Evolutionary conservation across 495 filamentous ascomycete genomes (phyloP), one percentile per base, ranked within the genome.

Genomic region (Neurospora sp.): DNA sequence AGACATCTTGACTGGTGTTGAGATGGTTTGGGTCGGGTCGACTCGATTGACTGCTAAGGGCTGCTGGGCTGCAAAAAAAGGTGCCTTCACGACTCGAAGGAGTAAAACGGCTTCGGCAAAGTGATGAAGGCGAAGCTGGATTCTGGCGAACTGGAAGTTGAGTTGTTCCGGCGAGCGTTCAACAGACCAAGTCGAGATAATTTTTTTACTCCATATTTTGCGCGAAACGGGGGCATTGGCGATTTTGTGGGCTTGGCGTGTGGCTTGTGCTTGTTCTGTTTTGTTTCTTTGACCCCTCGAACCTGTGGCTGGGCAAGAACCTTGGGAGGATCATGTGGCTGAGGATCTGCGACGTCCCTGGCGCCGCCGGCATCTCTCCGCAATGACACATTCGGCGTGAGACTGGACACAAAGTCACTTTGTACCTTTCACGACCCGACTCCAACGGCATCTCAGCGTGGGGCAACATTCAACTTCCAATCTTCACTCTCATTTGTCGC

Each of bases 51-150:
- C 68, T 73, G 71, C 46, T 31, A 69, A 37, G 48, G 70, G 38
- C 68, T 20, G 48, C 41, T 71, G 27, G 39, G 14, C 68, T 72
- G 72, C 69, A 68, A 44, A 39, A 39, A 39, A 71, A 70, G 22
- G 73, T 72, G 69, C 83, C 88, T 86, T 90, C 89, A 91, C 82
- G 89, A 91, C 90, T 90, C 88, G 89, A 87, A 87, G 84, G 81
- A 74, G 53, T 61, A 61, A 65, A 73, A 73, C 72, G 75, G 86
- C 89, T 89, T 87, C 92, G 89, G 91, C 90, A 93, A 93, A 84
- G 91, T 93, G 90, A 92, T 92, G 89, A 89, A 89, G 90, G 88
- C 74, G 72, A 70, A 69, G 61, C 39, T 35, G 46, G 46, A 53
- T 53, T 53, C 20, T 53, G 53, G 53, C 53, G 53, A 61, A 61